Base-by-base conservation (phyloP, 768 basidiomycete genomes). In the Boletus tylopilopsis region DNA sequence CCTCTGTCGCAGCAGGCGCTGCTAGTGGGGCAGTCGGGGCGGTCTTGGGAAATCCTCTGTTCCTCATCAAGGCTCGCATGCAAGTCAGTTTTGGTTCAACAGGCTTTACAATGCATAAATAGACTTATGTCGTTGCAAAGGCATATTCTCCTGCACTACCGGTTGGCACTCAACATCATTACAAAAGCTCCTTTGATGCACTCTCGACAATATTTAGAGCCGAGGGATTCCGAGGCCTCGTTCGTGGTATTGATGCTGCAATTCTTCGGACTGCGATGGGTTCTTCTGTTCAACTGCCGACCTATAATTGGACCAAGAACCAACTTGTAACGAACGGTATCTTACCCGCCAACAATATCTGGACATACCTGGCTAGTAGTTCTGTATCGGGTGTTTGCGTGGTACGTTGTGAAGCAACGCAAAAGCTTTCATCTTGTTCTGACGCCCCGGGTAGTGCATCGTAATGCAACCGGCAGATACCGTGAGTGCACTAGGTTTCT, bases 391-490 rank as follows among this genome's bases (percentile, higher is more conserved):
- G 96, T 18, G 73, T 84, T 19, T 97, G 94, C 67, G 95, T 97
- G 44, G 91, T 93, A 75, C 53, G 88, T 77, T 37, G 42, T 29
- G 40, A 33, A 40, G 32, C 41, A 23, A 15, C 36, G 21, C 51
- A 4, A 1, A 13, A 30, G 34, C 8, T 21, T 27, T 19, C 49
- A 19, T 33, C 42, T 60, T 32, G 55, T 34, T 45, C 43, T 60
- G 40, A 53, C 47, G 9, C 9, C 32, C 19, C 5, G 13, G 13
- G 19, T 48, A 94, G 87, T 87, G 90, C 54, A 62, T 92, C 6
- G 87, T 85, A 44, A 97, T 98, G 95, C 95, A 98, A 69, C 92
- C 92, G 8, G 90, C 91, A 8, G 90, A 93, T 65, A 93, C 90
- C 22, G 92, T 84, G 53, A 63, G 75, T 68, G 64, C n/a, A 40